phyloP scores from a whole-genome alignment of 345 rosid species.

The Populus pruinosa region DNA sequence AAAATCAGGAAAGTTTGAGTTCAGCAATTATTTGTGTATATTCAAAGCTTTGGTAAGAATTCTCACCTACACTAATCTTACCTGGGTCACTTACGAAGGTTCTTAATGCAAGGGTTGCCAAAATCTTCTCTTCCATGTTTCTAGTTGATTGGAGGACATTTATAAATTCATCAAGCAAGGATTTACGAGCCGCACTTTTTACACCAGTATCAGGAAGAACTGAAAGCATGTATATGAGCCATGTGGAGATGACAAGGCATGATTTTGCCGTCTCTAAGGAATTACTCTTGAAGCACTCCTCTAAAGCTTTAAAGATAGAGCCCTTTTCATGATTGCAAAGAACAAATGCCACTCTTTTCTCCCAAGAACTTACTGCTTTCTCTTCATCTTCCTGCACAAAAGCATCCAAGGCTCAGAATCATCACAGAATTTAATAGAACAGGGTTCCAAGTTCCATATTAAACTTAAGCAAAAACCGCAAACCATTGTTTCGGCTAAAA shows the following conservation, averaged over 20 bases:
- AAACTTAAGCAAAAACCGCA: constrained; percentile 1
- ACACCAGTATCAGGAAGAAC: constrained; percentile 57
- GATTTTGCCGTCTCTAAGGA: constrained; percentile 53
- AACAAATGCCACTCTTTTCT: constrained; percentile 50
- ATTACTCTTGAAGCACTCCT: constrained; percentile 57
- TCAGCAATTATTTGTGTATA: not conserved
- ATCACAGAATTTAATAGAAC: not conserved
- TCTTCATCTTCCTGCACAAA: constrained; percentile 50
- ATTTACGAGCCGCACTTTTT: constrained; percentile 36
- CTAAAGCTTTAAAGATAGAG: constrained; percentile 56
- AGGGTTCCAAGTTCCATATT: not conserved
- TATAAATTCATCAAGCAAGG: constrained; percentile 52
- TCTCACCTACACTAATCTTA: constrained; percentile 10
- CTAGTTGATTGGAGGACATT: constrained; percentile 60
- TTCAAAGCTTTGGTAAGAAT: not conserved
- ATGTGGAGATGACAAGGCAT: constrained; percentile 53
- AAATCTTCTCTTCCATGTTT: constrained; percentile 59
- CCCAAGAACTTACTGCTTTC: constrained; percentile 52
- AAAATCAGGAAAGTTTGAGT: not conserved
- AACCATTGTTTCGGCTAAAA: constrained; percentile 38
- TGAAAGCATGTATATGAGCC: constrained; percentile 59
- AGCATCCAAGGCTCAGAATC: constrained; percentile 3
- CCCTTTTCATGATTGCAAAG: constrained; percentile 70
- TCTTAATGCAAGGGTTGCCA: constrained; percentile 55
- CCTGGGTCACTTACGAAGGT: constrained; percentile 53